phyloP scores from a whole-genome alignment of 1,284 basidiomycete genomes.

The Ceraceosorus bombacis region DNA sequence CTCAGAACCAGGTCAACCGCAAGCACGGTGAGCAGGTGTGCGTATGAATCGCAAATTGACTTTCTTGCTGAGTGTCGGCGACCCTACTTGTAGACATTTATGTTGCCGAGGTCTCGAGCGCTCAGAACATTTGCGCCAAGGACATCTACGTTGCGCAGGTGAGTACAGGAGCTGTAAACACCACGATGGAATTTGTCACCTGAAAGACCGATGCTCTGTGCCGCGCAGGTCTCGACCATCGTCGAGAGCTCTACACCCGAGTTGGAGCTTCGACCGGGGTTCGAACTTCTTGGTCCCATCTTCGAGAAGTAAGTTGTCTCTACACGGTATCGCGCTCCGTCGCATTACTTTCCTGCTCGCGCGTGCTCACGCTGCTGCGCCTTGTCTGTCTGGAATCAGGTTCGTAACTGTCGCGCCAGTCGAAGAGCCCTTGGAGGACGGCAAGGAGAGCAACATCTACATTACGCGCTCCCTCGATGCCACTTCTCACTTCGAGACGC shows the following conservation, averaged over 20 bases:
- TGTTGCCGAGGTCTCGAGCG: constrained; percentile 90
- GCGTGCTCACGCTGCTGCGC: constrained; percentile 7
- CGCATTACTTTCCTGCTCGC: not conserved
- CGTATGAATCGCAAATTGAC: not conserved
- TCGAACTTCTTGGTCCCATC: constrained; percentile 85
- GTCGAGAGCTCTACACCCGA: constrained; percentile 93
- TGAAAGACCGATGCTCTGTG: constrained; percentile 55
- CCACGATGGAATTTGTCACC: no score
- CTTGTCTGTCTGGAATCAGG: not conserved
- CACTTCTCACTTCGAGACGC: constrained; percentile 96
- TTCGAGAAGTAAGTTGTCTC: constrained; percentile 72
- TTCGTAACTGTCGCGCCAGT: constrained; percentile 83
- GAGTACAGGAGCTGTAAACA: not conserved
- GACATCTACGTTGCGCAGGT: constrained; percentile 94
- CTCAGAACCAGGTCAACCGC: constrained; percentile 92
- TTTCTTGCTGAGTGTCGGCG: constrained; percentile 4
- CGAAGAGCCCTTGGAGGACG: constrained; percentile 79
- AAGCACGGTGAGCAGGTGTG: constrained; percentile 58
- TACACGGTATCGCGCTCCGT: not conserved
- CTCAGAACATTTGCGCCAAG: constrained; percentile 94
- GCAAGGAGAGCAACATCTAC: constrained; percentile 78
- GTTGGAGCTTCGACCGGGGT: constrained; percentile 80
- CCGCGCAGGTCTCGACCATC: constrained; percentile 96
- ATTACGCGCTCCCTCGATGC: constrained; percentile 97
- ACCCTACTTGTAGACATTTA: constrained; percentile 71